phyloP scores from a whole-genome alignment of 768 basidiomycete species.

The Hydnum rufescens region DNA sequence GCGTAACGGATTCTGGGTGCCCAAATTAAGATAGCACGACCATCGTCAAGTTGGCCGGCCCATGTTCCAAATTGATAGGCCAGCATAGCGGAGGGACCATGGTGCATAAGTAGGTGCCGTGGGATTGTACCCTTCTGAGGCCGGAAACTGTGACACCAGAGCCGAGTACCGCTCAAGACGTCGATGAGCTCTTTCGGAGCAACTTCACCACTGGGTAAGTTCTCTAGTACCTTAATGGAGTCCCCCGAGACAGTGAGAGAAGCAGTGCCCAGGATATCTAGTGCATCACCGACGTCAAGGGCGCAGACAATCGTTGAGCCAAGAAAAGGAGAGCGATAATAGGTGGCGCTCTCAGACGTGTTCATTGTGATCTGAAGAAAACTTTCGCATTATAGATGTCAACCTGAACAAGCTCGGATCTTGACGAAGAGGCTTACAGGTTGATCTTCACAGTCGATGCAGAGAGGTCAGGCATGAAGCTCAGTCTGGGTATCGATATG shows the following conservation, averaged over 20 bases:
- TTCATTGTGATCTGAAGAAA: conserved; percentile 14
- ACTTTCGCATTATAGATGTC: conserved; percentile 13
- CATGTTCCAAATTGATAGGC: conserved; percentile 76
- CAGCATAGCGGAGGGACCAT: conserved; percentile 81
- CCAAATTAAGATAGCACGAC: conserved; percentile 79
- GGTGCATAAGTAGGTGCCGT: conserved; percentile 35
- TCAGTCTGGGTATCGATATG: conserved; percentile 63
- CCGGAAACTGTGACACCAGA: conserved; percentile 28
- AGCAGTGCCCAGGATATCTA: conserved; percentile 42
- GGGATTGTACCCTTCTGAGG: conserved; percentile 12
- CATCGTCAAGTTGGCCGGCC: conserved; percentile 94
- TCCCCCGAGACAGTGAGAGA: conserved; percentile 18
- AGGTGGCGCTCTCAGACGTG: conserved; percentile 24
- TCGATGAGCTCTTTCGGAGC: conserved; percentile 58
- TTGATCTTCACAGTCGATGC: conserved; percentile 28
- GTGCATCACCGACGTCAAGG: conserved; percentile 73
- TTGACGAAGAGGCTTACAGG: conserved; percentile 27
- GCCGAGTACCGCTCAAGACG: conserved; percentile 53
- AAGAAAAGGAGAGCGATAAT: conserved; percentile 50
- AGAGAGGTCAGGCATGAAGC: too few species aligned
- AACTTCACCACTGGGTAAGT: conserved; percentile 14
- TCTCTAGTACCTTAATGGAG: too few species aligned
- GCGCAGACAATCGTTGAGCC: conserved; percentile 59
- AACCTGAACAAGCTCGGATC: conserved; percentile 14
- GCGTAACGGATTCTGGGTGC: conserved; percentile 13